Percentiles rank a stretch among this genome's conserved stretches.
phyloP scores from a whole-genome alignment of 73 alveolate species.

The Paramecium octaurelia region DNA sequence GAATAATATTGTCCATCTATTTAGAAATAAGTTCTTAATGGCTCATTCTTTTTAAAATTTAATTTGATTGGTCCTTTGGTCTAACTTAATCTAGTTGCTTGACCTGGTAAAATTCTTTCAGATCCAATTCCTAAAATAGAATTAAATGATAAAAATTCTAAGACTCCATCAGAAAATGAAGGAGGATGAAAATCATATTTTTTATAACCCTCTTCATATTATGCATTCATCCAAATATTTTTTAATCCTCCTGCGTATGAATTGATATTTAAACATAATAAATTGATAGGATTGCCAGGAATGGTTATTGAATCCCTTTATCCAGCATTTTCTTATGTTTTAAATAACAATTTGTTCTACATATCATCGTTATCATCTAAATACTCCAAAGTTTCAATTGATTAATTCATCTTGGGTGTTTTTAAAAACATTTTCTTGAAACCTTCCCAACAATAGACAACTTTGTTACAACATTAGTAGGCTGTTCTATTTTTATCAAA shows the following conservation, averaged over 20 bases:
- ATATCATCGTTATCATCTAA: slow-evolving; percentile 48
- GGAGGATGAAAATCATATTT: slow-evolving; percentile 33
- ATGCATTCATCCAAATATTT: slow-evolving; percentile 79
- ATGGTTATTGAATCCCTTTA: slow-evolving; percentile 75
- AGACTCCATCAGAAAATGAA: slow-evolving; percentile 70
- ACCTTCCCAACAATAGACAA: slow-evolving; percentile 94
- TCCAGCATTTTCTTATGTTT: not conserved
- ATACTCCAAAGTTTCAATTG: slow-evolving; percentile 38
- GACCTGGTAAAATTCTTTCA: slow-evolving; percentile 62
- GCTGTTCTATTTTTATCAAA: slow-evolving; percentile 88
- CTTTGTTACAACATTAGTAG: slow-evolving; percentile 72
- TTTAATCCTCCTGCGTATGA: slow-evolving; percentile 87
- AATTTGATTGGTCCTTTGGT: slow-evolving; percentile 70
- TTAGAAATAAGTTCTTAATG: slow-evolving; percentile 68
- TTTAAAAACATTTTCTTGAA: slow-evolving; percentile 78
- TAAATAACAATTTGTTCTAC: not conserved
- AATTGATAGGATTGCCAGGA: slow-evolving; percentile 54
- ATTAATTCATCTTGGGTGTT: slow-evolving; percentile 41
- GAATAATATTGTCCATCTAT: slow-evolving; percentile 80
- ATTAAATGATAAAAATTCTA: slow-evolving; percentile 72
- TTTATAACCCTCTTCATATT: slow-evolving; percentile 41
- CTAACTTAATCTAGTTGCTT: slow-evolving; percentile 68
- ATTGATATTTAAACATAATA: slow-evolving; percentile 73
- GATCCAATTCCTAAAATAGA: slow-evolving; percentile 62
- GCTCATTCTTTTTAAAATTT: slow-evolving; percentile 55